Evolutionary conservation across 805 yeast species (phyloP).

Genomic region (Kuraishia hungarica): DNA sequence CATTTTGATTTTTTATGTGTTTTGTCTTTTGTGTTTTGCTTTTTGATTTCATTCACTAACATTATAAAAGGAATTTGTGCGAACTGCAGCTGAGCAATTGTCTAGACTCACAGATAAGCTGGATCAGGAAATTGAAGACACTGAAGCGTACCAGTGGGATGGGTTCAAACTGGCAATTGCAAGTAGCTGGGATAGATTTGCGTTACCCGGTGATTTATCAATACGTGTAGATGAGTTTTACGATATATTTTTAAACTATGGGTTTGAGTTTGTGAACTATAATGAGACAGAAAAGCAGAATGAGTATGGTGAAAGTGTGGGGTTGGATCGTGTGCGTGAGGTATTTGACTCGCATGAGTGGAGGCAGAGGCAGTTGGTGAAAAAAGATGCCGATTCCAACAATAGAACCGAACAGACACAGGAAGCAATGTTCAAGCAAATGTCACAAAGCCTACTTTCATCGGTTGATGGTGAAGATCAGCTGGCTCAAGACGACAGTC

Average conservation of each 20-base stretch:
- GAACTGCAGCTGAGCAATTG: slow-evolving; percentile 11
- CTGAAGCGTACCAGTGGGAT: slow-evolving; percentile 17
- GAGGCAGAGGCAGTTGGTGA: slow-evolving; percentile 15
- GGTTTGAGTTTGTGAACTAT: slow-evolving; percentile 34
- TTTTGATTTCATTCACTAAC: too few species aligned
- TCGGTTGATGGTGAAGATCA: not conserved
- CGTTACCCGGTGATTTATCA: not conserved
- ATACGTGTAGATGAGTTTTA: slow-evolving; percentile 20
- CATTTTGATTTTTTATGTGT: too few species aligned
- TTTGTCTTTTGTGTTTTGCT: too few species aligned
- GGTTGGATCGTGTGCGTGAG: slow-evolving; percentile 30
- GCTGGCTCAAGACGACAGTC: not conserved
- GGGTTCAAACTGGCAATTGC: slow-evolving; percentile 31
- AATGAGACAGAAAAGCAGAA: slow-evolving; percentile 19
- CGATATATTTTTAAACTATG: slow-evolving; percentile 27
- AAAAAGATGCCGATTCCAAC: not conserved
- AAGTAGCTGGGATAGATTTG: slow-evolving; percentile 3
- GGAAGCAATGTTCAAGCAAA: not conserved
- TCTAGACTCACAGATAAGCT: slow-evolving; percentile 12
- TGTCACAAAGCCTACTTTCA: slow-evolving; percentile 1
- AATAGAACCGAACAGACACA: not conserved
- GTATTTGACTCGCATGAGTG: slow-evolving; percentile 36
- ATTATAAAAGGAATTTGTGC: not conserved
- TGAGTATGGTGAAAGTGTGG: slow-evolving; percentile 28
- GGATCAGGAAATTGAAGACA: slow-evolving; percentile 7